A percentile compares a stretch with the other conserved stretches of the same genome.
Evolutionary conservation across 2,329 filamentous ascomycete species (phyloP).

Genomic region (Calonectria hongkongensis): DNA sequence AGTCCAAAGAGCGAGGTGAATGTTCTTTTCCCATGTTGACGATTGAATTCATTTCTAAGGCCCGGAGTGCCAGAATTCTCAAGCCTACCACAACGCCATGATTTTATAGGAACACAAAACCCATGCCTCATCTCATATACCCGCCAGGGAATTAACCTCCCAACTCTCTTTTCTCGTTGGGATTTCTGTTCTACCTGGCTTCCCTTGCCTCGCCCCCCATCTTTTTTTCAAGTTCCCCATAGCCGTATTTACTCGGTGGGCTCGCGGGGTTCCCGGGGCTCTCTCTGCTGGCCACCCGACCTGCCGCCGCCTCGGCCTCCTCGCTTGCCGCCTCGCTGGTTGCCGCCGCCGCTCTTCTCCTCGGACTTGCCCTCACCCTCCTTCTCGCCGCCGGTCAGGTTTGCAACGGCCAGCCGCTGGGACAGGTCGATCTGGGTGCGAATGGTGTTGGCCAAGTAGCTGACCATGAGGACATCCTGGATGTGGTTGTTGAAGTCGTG

Average conservation of each 20-base stretch:
- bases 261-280: slow-evolving; percentile 67
- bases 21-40: slow-evolving; percentile 51
- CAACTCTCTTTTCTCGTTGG: slow-evolving; percentile 45
- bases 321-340: slow-evolving; percentile 70
- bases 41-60: slow-evolving; percentile 61
- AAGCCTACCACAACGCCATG: slow-evolving; percentile 63
- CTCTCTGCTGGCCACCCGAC: slow-evolving; percentile 70
- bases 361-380: slow-evolving; percentile 69
- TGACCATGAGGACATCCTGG: slow-evolving; percentile 98
- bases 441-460: slow-evolving; percentile 98
- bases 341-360: slow-evolving; percentile 61
- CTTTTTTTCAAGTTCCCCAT: slow-evolving; percentile 11
- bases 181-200: slow-evolving; percentile 48
- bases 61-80: slow-evolving; percentile 57
- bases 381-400: slow-evolving; percentile 72
- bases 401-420: slow-evolving; percentile 91
- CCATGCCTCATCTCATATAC: slow-evolving; percentile 56
- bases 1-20: slow-evolving; percentile 27
- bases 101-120: slow-evolving; percentile 60
- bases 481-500: slow-evolving; percentile 99
- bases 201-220: slow-evolving; percentile 7
- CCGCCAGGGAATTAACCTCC: slow-evolving; percentile 47
- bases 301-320: slow-evolving; percentile 71
- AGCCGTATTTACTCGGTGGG: slow-evolving; percentile 53
- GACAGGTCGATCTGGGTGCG: slow-evolving; percentile 99